These are phyloP conservation scores for Ceratobasidium sp. DNA, from an alignment of 1,284 basidiomycete genomes.

Conservation along the genomic window DNA sequence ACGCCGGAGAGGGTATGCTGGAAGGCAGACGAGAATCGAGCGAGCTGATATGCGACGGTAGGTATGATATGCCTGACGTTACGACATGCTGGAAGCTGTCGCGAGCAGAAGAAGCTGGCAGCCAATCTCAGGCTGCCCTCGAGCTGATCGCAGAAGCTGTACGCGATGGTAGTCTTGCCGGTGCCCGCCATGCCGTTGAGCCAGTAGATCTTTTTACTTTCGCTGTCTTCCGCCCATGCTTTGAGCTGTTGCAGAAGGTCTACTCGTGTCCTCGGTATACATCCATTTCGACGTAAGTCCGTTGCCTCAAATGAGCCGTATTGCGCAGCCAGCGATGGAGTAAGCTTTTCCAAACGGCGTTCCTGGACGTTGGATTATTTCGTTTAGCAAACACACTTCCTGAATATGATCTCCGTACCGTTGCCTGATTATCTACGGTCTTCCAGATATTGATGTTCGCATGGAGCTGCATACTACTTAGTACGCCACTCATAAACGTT, in stretches of 20 bases:
- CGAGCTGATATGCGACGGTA: slow-evolving; percentile 7
- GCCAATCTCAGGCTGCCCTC: not conserved
- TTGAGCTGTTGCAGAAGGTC: not conserved
- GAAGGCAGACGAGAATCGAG: not conserved
- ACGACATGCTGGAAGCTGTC: slow-evolving; percentile 1
- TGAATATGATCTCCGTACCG: not conserved
- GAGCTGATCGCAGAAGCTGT: slow-evolving; percentile 9
- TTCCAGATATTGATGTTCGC: not conserved
- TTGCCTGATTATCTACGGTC: not conserved
- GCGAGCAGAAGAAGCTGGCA: slow-evolving; percentile 27
- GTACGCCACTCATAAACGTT: not conserved
- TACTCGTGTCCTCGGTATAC: not conserved
- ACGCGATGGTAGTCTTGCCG: too few relatives aligned
- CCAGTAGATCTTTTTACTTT: not conserved
- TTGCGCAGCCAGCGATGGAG: not conserved
- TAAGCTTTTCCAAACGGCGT: not conserved
- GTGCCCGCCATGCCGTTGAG: too few relatives aligned
- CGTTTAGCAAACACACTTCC: not conserved
- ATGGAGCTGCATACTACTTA: not conserved
- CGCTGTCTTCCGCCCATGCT: not conserved
- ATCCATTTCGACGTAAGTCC: not conserved
- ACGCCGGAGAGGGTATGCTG: not conserved
- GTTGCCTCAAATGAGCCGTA: not conserved
- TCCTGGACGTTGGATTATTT: not conserved
- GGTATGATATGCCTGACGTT: not conserved